Base-by-base conservation (phyloP, 257 asterid species). In the Coffea eugenioides region DNA sequence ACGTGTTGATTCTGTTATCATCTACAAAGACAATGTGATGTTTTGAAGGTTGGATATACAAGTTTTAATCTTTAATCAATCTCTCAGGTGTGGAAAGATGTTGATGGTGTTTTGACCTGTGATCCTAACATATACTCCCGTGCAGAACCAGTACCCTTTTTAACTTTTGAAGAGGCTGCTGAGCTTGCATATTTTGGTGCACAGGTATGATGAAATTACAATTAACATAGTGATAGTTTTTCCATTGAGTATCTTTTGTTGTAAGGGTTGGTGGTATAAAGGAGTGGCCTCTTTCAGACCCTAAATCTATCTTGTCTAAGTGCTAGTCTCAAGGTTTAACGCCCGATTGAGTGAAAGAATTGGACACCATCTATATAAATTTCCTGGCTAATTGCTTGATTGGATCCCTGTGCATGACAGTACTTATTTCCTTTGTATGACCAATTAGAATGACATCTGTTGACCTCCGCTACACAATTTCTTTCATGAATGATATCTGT, bases 181-280 rank as follows among this genome's bases (percentile, higher is more conserved):
- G 99, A 95, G 83, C 99, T 95, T 86, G 99, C 98, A 56, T 95
- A 95, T 80, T 95, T 93, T 76, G 99, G 97, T 70, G 93, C 97
- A 68, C 94, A 89, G 92, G 97, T 90, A 56, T 69, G n/a, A 39
- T 18, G 16, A n/a, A 2, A 14, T 75, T 62, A n/a, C 9, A 7
- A 23, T 61, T 57, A 56, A 51, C 45, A 2, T 39, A 5, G 4
- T 23, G 10, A 57, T 62, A 21, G 57, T 75, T 69, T 75, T 59
- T 11, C 13, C 9, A 57, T 15, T 57, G 36, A 4, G 20, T 36
- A 51, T 16, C 43, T 51, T 69, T 16, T n/a, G 14, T 36, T 39
- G 73, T 51, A 39, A 65, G 15, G 48, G 16, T 9, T 15, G 73
- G 27, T 16, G 13, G 43, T 39, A 51, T 67, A 36, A 15, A 21